A percentile compares a stretch with the other conserved stretches of the same genome.
These are phyloP conservation scores for Pichia sp. DNA, from an alignment of 1,139 yeast species.

Conservation along the genomic window DNA sequence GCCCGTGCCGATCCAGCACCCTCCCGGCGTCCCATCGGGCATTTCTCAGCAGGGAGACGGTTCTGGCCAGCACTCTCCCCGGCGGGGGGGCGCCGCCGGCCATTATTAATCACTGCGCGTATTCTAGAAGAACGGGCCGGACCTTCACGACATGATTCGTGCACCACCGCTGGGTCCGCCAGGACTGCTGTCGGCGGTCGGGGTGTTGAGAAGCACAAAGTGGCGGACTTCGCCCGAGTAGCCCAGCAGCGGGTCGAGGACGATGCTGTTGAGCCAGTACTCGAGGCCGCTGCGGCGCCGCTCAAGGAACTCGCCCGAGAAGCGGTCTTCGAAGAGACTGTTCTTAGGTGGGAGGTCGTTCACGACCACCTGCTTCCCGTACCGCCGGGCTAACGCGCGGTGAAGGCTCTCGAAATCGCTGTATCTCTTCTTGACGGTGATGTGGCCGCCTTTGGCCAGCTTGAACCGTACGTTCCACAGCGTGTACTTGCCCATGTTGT, in stretches of 20 bases:
- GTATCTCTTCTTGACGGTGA: conserved; percentile 53
- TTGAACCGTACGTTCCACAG: conserved; percentile 48
- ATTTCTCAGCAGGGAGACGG: neutral
- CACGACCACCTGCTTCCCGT: conserved; percentile 40
- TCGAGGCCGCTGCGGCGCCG: conserved; percentile 64
- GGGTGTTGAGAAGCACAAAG: conserved; percentile 36
- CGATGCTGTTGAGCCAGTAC: conserved; percentile 63
- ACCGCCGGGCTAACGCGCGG: conserved; percentile 36
- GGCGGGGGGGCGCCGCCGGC: neutral
- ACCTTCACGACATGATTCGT: neutral
- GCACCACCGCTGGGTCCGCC: neutral
- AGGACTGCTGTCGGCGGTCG: neutral
- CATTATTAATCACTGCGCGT: neutral
- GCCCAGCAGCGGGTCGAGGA: conserved; percentile 50
- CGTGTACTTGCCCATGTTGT: conserved; percentile 35
- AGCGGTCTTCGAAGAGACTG: conserved; percentile 23
- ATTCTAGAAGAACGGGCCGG: neutral
- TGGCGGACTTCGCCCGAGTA: conserved; percentile 1
- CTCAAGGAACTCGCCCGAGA: conserved; percentile 46
- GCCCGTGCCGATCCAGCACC: conserved; percentile 1
- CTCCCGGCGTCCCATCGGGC: neutral
- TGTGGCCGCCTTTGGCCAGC: conserved; percentile 45
- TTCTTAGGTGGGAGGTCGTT: conserved; percentile 65
- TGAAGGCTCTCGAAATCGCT: conserved; percentile 58
- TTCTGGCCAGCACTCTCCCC: neutral